phyloP scores from a whole-genome alignment of 495 filamentous ascomycete species.

The Pseudomonodictys pantanalensis region DNA sequence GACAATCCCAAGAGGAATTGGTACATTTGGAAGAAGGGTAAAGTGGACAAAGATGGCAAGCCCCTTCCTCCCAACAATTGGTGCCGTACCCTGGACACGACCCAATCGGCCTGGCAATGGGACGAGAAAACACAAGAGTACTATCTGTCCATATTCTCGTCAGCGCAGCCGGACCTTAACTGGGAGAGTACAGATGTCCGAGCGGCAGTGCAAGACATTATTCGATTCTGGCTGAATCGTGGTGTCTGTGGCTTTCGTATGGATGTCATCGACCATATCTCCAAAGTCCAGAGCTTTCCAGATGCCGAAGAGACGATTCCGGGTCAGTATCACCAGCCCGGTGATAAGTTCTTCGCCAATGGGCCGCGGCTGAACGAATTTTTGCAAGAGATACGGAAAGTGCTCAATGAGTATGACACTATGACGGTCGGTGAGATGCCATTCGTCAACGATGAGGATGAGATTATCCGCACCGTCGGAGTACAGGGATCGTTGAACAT shows the following conservation, averaged over 20 bases:
- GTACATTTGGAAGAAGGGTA: slow-evolving; percentile 58
- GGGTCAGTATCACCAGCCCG: slow-evolving; percentile 46
- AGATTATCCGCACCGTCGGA: slow-evolving; percentile 50
- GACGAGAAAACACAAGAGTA: slow-evolving; percentile 53
- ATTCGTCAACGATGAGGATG: slow-evolving; percentile 41
- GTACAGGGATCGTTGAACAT: slow-evolving; percentile 50
- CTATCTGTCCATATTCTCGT: slow-evolving; percentile 52
- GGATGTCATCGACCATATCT: slow-evolving; percentile 56
- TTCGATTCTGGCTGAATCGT: slow-evolving; percentile 54
- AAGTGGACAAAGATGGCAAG: slow-evolving; percentile 48
- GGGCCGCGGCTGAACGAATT: slow-evolving; percentile 59
- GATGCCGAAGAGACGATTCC: slow-evolving; percentile 47
- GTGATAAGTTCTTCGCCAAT: slow-evolving; percentile 52
- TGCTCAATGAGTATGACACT: slow-evolving; percentile 47
- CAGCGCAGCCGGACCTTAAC: slow-evolving; percentile 55
- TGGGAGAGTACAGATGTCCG: slow-evolving; percentile 54
- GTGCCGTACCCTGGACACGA: slow-evolving; percentile 50
- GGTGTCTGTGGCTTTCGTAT: slow-evolving; percentile 55
- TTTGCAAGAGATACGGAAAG: slow-evolving; percentile 46
- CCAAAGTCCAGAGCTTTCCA: slow-evolving; percentile 46
- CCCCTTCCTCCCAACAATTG: slow-evolving; percentile 59
- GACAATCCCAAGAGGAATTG: slow-evolving; percentile 53
- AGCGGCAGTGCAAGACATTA: slow-evolving; percentile 49
- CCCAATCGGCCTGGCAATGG: slow-evolving; percentile 53
- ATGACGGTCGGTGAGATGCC: slow-evolving; percentile 54